Evolutionary conservation across 768 basidiomycete species (phyloP).

Genomic region (Collybia sp.): DNA sequence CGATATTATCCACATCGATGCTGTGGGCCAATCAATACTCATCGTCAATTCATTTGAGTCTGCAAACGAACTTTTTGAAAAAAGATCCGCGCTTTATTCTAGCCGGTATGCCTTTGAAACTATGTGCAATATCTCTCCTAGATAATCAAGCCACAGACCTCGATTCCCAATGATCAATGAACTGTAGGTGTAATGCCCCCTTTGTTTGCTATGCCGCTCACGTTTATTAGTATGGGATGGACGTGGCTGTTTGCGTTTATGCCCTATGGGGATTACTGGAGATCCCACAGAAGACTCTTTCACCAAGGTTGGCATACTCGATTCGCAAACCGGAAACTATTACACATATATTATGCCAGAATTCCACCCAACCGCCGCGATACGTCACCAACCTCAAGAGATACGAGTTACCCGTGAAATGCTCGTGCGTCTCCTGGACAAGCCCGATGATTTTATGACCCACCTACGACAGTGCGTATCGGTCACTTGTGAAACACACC

Average conservation of each 20-base stretch:
- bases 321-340: background rate
- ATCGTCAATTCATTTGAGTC: constrained; percentile 1
- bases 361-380: constrained; percentile 9
- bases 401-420: constrained; percentile 9
- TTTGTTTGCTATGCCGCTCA: too few relatives aligned
- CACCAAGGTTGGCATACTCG: background rate
- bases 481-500: constrained; percentile 4
- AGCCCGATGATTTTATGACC: constrained; percentile 31
- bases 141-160: background rate
- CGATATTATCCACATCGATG: background rate
- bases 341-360: background rate
- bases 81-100: too few relatives aligned
- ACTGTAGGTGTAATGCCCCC: background rate
- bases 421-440: constrained; percentile 19
- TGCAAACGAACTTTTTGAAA: background rate
- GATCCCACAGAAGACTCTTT: background rate
- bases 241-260: background rate
- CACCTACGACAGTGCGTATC: constrained; percentile 1
- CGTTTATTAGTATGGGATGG: background rate
- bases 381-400: constrained; percentile 9
- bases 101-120: too few relatives aligned
- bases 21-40: background rate
- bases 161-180: background rate
- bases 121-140: too few relatives aligned
- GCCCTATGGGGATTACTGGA: background rate